These are phyloP conservation scores for Fusarium concolor DNA, from an alignment of 2,329 filamentous ascomycete genomes.

Conservation along the genomic window DNA sequence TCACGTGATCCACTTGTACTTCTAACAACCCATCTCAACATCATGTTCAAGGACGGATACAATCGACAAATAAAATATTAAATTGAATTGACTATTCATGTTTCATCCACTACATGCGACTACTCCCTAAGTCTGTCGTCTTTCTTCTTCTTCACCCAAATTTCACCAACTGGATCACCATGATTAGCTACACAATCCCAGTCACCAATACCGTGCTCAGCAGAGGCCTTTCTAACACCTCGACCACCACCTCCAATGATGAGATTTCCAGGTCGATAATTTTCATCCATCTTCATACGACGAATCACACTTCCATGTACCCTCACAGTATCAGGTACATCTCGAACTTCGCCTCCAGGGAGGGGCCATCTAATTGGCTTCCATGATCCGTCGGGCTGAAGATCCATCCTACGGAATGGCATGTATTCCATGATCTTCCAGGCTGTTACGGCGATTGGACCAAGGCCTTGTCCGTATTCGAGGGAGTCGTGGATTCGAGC, in stretches of 20 bases:
- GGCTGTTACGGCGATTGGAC: constrained; percentile 65
- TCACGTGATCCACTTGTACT: constrained; percentile 30
- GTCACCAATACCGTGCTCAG: constrained; percentile 73
- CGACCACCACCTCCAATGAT: constrained; percentile 83
- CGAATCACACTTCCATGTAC: constrained; percentile 81
- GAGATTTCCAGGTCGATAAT: constrained; percentile 81
- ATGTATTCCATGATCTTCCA: constrained; percentile 88
- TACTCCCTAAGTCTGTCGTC: constrained; percentile 33
- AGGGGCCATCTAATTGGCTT: constrained; percentile 84
- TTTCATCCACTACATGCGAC: background rate
- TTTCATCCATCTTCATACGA: constrained; percentile 71
- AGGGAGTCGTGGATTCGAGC: constrained; percentile 77
- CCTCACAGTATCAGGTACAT: constrained; percentile 76
- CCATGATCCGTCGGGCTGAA: constrained; percentile 79
- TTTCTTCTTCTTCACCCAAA: constrained; percentile 64
- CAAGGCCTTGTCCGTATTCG: constrained; percentile 70
- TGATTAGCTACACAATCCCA: constrained; percentile 75
- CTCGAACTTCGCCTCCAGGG: constrained; percentile 80
- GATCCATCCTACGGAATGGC: constrained; percentile 84
- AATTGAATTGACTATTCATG: constrained; percentile 12
- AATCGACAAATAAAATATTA: constrained; percentile 17
- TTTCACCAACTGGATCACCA: constrained; percentile 76
- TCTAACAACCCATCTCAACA: background rate
- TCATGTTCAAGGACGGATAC: no score
- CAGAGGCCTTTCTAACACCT: constrained; percentile 71